Evolutionary conservation across 2,329 filamentous ascomycete species (phyloP), one percentile per base, ranked within the genome.

Genomic region (Botrytis tulipae): DNA sequence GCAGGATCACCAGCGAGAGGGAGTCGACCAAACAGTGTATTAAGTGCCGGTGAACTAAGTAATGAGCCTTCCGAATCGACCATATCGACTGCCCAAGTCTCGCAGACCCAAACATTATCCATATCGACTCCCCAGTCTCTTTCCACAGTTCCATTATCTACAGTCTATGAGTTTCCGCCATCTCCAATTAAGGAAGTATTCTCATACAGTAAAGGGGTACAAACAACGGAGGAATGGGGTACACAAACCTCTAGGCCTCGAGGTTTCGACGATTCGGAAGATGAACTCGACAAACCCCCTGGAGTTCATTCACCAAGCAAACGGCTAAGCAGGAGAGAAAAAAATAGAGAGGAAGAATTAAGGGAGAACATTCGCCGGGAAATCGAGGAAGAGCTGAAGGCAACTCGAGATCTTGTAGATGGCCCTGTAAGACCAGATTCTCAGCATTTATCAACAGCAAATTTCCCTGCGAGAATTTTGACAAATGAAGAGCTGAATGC

Each of bases 201-300:
- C 80, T 97, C 94, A 71, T 99, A 99, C 86, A 98, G 93, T 86
- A 98, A 98, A 84, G 95, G 91, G 73, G 94, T 98, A 35, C 97
- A 99, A 83, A 98, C 96, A 25, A 90, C 92, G 35, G 92, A 94
- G 79, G 90, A 91, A 76, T 93, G 93, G 89, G 83, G 83, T 10
- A 85, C 86, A 8, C 84, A 86, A 73, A 84, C 87, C 42, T 84
- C 86, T 48, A 85, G 86, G 46, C 83, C 87, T 1, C 86, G 87
- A 69, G 86, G 85, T 5, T 85, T 86, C 66, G 87, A 89, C 14
- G 88, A 88, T 44, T 87, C 88, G 37, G 90, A 90, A 25, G 91
- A 94, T 44, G 86, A 87, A 44, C 91, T 92, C 35, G 88, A 89
- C 57, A 80, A 84, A 16, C 83, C 86, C 14, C 87, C 87, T 61